Conservation (phyloP, 2,329 filamentous ascomycete genomes). For the Ceratocystis variospora region DNA sequence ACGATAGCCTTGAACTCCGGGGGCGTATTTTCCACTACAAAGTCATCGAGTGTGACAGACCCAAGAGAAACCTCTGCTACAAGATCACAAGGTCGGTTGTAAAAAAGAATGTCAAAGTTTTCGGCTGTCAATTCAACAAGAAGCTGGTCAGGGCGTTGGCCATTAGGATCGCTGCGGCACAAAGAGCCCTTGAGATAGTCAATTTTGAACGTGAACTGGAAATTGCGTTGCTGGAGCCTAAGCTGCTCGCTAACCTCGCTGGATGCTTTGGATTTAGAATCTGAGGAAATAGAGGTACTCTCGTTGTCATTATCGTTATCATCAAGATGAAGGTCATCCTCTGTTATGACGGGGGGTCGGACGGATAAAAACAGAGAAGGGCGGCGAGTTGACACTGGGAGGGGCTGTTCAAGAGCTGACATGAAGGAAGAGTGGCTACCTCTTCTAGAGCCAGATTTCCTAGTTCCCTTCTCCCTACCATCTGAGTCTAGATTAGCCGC, state of each 20-base stretch:
- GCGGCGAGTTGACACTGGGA: conserved; percentile 4
- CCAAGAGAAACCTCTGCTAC: conserved; percentile 79
- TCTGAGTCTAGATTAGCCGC: neutral
- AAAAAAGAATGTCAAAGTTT: conserved; percentile 75
- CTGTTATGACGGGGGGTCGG: conserved; percentile 59
- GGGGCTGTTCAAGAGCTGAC: conserved; percentile 18
- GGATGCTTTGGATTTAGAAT: conserved; percentile 39
- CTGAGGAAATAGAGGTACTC: conserved; percentile 39
- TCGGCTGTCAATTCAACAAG: conserved; percentile 87
- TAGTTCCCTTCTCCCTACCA: neutral
- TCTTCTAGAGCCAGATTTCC: conserved; percentile 5
- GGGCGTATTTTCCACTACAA: conserved; percentile 66
- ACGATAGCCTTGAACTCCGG: conserved; percentile 95
- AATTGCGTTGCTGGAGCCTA: conserved; percentile 74
- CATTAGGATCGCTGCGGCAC: conserved; percentile 71
- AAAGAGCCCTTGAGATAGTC: conserved; percentile 87
- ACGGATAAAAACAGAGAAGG: conserved; percentile 56
- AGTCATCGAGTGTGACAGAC: conserved; percentile 80
- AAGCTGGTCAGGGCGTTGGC: conserved; percentile 60
- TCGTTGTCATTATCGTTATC: conserved; percentile 57
- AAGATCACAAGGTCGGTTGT: conserved; percentile 82
- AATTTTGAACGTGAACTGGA: conserved; percentile 94
- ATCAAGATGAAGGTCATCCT: conserved; percentile 56
- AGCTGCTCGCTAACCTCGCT: conserved; percentile 12
- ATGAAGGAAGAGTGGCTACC: conserved; percentile 19